phyloP scores from a whole-genome alignment of 2,329 filamentous ascomycete species.

The Colletotrichum shisoi region DNA sequence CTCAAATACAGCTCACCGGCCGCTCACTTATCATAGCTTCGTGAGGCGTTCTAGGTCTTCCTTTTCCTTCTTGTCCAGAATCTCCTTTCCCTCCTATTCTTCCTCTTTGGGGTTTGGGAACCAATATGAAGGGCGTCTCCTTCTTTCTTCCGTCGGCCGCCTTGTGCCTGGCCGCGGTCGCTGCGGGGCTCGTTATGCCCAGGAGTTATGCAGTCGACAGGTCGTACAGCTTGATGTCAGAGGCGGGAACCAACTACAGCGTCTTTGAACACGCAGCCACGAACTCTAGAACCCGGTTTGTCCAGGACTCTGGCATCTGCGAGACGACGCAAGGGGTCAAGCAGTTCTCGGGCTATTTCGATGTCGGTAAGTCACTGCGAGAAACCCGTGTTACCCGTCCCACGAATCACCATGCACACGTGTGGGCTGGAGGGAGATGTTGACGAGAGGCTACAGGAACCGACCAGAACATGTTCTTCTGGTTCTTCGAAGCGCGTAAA shows the following conservation, averaged over 20 bases:
- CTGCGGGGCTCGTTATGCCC: conserved; percentile 5
- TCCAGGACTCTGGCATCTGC: conserved; percentile 61
- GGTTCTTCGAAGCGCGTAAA: conserved; percentile 51
- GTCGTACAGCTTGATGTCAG: conserved; percentile 33
- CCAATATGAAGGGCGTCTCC: conserved; percentile 7
- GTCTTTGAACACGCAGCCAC: conserved; percentile 60
- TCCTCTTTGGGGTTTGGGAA: neutral
- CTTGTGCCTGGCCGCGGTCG: conserved; percentile 24
- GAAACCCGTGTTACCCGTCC: neutral
- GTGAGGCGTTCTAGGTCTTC: neutral
- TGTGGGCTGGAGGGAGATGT: conserved; percentile 38
- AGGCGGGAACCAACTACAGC: conserved; percentile 48
- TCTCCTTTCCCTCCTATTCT: neutral
- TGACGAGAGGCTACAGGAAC: conserved; percentile 33
- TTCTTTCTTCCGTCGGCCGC: neutral
- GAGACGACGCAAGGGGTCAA: conserved; percentile 60
- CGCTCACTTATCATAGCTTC: neutral
- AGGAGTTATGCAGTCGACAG: conserved; percentile 35
- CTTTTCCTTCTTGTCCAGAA: neutral
- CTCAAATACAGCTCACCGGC: conserved; percentile 24
- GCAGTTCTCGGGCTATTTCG: conserved; percentile 61
- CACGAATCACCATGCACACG: no score
- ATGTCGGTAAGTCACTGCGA: conserved; percentile 48
- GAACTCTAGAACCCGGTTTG: conserved; percentile 55
- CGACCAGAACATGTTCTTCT: conserved; percentile 56